Conservation (phyloP, 1,139 yeast species). For the Geotrichum europaeum region DNA sequence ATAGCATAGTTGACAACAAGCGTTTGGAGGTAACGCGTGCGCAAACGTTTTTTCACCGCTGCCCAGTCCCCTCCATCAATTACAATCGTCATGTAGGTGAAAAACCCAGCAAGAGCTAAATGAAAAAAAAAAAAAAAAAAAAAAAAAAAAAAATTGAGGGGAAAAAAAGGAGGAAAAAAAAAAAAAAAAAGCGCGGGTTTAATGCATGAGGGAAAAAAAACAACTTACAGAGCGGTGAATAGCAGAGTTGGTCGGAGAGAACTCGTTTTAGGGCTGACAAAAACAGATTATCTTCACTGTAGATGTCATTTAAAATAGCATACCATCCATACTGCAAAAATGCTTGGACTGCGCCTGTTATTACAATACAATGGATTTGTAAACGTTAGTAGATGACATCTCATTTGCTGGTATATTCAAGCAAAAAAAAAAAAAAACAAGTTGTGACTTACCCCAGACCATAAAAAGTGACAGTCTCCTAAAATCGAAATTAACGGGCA, state of each 20-base stretch:
- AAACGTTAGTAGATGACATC: not conserved
- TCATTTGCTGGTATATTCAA: not conserved
- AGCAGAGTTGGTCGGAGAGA: slow-evolving; percentile 80
- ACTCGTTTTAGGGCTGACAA: slow-evolving; percentile 82
- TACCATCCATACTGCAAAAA: slow-evolving; percentile 90
- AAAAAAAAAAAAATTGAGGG: not conserved
- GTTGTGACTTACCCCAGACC: slow-evolving; percentile 52
- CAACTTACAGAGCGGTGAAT: slow-evolving; percentile 59
- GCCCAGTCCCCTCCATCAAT: slow-evolving; percentile 68
- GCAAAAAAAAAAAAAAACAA: not conserved
- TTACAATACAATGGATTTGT: not conserved
- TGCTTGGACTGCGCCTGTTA: slow-evolving; percentile 57
- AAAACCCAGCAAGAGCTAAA: slow-evolving; percentile 60
- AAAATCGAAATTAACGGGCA: slow-evolving; percentile 47
- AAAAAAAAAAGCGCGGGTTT: not conserved
- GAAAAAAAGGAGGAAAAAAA: too few species aligned
- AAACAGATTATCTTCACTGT: slow-evolving; percentile 67
- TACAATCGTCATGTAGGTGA: slow-evolving; percentile 75
- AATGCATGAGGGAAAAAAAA: not conserved
- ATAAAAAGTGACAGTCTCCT: slow-evolving; percentile 73
- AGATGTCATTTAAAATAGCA: slow-evolving; percentile 66
- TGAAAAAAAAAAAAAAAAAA: not conserved
- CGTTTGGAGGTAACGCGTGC: slow-evolving; percentile 65
- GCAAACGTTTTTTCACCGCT: slow-evolving; percentile 58
- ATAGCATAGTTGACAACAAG: slow-evolving; percentile 71